Evolutionary conservation across 179 eudicot species (phyloP), one percentile per base, ranked within the genome.

Genomic region (Silene vulgaris): DNA sequence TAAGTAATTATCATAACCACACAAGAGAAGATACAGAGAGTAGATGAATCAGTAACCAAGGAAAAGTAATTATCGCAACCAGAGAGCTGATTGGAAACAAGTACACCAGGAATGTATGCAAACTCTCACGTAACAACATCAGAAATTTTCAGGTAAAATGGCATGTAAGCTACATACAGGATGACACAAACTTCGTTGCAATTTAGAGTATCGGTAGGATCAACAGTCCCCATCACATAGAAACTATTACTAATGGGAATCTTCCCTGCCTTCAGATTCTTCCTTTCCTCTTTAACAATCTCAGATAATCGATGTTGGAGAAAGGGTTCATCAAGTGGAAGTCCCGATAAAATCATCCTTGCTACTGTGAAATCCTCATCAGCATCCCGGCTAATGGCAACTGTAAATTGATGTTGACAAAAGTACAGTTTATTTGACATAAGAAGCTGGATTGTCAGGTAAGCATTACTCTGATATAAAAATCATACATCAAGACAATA

Each of bases 161-260:
- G 75, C 19, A 19, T 8, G 75, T 32, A 60, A 63, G 69, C 32
- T 7, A 81, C 97, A 26, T 88, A 93, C 98, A 87, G 81, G 79
- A 93, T 88, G 19, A 93, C 88, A 72, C 93, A 93, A 76, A 93
- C 96, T 93, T 93, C 86, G 67, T 83, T 79, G 56, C 73, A 59
- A 13, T 90, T 80, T 45, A 93, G 76, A 1, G 75, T 64, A 52
- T 79, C 84, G 5, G 93, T 93, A 4, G 98, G 98, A 84, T 93
- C 97, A 64, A 88, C 81, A 8, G 97, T 93, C 63, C 98, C 98
- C 96, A 91, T 93, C 20, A 93, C 64, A 77, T 89, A 91, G 74
- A 76, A 93, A 84, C 96, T 87, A 60, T 85, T 92, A 59, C 68
- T 61, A 16, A 89, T 69, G 19, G 93, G 90, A 50, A 93, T 75